A percentile compares a stretch with the other conserved stretches of the same genome.
These are phyloP conservation scores for Tephrocybe sp. DNA, from an alignment of 768 basidiomycete genomes.

Conservation along the genomic window DNA sequence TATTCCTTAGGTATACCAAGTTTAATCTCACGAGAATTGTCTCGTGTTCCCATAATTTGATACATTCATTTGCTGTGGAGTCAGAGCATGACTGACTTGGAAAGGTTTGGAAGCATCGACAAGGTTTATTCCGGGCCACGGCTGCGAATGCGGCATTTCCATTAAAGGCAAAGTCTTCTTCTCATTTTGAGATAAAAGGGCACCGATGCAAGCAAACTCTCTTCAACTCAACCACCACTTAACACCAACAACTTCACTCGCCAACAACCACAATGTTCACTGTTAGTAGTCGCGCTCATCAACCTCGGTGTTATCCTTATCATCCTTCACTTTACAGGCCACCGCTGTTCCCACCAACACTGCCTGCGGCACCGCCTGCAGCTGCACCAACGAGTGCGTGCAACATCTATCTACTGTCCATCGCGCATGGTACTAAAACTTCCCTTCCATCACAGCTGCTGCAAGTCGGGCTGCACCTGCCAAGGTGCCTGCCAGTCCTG, in stretches of 20 bases:
- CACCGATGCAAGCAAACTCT: not conserved
- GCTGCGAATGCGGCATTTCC: no score
- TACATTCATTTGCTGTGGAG: no score
- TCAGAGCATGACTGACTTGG: no score
- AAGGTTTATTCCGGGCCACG: no score
- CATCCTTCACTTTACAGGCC: constrained; percentile 18
- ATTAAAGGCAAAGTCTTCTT: constrained; percentile 3
- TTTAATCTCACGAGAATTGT: no score
- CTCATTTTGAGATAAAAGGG: not conserved
- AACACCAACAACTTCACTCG: not conserved
- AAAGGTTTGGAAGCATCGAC: no score
- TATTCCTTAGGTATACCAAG: no score
- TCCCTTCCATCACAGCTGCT: constrained; percentile 1
- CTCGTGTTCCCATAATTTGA: no score
- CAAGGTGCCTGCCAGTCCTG: no score
- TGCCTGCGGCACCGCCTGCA: constrained; percentile 27
- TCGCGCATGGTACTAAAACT: not conserved
- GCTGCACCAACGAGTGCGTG: constrained; percentile 24
- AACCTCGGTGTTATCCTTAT: not conserved
- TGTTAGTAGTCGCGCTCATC: constrained; percentile 8
- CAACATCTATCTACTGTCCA: not conserved
- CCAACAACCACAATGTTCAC: constrained; percentile 11
- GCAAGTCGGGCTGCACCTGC: constrained; percentile 3
- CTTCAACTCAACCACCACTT: not conserved
- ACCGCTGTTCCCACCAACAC: constrained; percentile 26